Conservation (phyloP, 768 basidiomycete genomes). For the Saitozyma podzolica region DNA sequence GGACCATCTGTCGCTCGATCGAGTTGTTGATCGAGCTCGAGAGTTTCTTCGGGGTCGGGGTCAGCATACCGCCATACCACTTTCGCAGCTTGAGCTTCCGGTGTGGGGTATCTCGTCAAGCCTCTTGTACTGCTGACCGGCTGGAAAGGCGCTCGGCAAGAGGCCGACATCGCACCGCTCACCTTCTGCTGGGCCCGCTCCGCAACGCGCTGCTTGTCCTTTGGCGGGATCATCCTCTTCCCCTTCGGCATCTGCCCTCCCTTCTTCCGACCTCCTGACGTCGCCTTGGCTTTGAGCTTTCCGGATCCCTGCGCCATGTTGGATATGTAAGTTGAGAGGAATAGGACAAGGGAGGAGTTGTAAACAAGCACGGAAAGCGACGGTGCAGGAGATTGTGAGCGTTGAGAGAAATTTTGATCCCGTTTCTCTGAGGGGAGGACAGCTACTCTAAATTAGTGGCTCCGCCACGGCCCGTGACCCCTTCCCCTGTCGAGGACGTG, state of each 20-base stretch:
- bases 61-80: not conserved
- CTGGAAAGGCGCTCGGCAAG: not conserved
- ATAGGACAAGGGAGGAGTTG: not conserved
- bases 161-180: conserved; percentile 10
- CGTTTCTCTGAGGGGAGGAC: not conserved
- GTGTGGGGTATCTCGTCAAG: not conserved
- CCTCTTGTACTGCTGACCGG: too few species aligned
- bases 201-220: conserved; percentile 71
- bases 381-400: not conserved
- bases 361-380: not conserved
- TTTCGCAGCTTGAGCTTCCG: not conserved
- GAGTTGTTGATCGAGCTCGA: conserved; percentile 88
- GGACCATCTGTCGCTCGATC: conserved; percentile 87
- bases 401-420: not conserved
- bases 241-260: conserved; percentile 75
- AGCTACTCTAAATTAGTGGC: too few species aligned
- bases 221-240: conserved; percentile 72
- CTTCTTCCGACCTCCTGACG: conserved; percentile 57
- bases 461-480: too few species aligned
- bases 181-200: conserved; percentile 79
- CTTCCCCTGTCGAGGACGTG: too few species aligned
- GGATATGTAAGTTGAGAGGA: not conserved
- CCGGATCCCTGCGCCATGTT: conserved; percentile 21
- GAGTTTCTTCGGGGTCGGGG: conserved; percentile 62
- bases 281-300: conserved; percentile 11